phyloP scores from a whole-genome alignment of 805 yeast genomes.

The Lachancea fermentati region DNA sequence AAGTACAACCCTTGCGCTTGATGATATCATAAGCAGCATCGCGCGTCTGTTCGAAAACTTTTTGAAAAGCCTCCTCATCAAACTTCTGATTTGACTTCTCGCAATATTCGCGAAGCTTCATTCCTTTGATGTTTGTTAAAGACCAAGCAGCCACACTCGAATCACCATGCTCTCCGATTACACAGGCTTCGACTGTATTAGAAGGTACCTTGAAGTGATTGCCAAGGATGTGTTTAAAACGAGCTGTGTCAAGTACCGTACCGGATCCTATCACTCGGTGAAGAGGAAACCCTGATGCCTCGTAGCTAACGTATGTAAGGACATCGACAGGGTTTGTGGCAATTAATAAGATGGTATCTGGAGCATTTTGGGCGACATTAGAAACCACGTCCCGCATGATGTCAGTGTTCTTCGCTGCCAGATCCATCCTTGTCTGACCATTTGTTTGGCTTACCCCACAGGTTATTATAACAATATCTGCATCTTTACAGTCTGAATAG shows the following conservation, averaged over 20 bases:
- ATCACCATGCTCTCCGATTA: constrained; percentile 12
- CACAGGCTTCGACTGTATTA: constrained; percentile 8
- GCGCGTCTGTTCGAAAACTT: constrained; percentile 8
- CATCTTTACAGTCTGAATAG: constrained; percentile 9
- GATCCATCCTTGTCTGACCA: constrained; percentile 12
- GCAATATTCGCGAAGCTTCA: constrained; percentile 11
- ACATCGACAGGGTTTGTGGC: too few species aligned
- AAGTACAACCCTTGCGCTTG: constrained; percentile 11
- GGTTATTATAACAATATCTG: constrained; percentile 9
- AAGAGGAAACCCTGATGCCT: constrained; percentile 9
- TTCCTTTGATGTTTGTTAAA: constrained; percentile 10
- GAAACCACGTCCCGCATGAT: constrained; percentile 12
- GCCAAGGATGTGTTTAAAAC: constrained; percentile 8
- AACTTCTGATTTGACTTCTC: constrained; percentile 4
- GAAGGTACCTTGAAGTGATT: constrained; percentile 7
- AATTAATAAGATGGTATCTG: constrained; percentile 9
- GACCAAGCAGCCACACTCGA: constrained; percentile 10
- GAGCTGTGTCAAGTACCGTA: constrained; percentile 10
- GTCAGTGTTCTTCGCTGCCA: constrained; percentile 9
- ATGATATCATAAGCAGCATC: constrained; percentile 11
- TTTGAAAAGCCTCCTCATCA: constrained; percentile 5
- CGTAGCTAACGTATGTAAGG: constrained; percentile 7
- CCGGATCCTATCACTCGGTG: constrained; percentile 11
- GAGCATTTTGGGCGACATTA: constrained; percentile 10
- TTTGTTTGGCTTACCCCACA: constrained; percentile 12